Conservation (phyloP, 345 rosid species). For the Xanthoceras sorbifolium region DNA sequence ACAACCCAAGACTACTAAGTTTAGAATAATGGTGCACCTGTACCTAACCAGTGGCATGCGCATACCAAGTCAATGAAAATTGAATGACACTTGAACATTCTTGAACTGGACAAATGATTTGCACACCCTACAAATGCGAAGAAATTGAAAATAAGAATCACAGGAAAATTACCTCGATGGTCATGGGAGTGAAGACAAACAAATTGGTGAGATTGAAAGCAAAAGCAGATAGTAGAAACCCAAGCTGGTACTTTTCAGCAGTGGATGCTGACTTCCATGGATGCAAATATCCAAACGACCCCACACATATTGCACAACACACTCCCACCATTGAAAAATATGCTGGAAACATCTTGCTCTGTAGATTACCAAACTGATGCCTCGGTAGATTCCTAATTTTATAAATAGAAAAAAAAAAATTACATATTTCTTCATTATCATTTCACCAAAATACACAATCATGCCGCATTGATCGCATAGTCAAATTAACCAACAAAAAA, state of each 20-base stretch:
- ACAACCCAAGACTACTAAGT: not conserved
- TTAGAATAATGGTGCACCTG: not conserved
- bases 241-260: slow-evolving; percentile 86
- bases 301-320: slow-evolving; percentile 71
- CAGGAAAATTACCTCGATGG: slow-evolving; percentile 60
- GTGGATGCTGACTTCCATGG: slow-evolving; percentile 86
- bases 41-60: not conserved
- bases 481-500: too few species aligned
- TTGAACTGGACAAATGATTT: not conserved
- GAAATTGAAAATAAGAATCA: not conserved
- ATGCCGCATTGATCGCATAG: not conserved
- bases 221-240: slow-evolving; percentile 76
- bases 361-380: slow-evolving; percentile 92
- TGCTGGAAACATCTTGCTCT: slow-evolving; percentile 98
- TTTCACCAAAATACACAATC: not conserved
- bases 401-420: not conserved
- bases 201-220: slow-evolving; percentile 85
- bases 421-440: not conserved
- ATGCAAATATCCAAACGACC: slow-evolving; percentile 78
- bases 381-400: slow-evolving; percentile 76
- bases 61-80: too few species aligned
- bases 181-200: slow-evolving; percentile 93
- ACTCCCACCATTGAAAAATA: slow-evolving; percentile 78
- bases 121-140: not conserved
- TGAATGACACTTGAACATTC: not conserved